Evolutionary conservation across 345 rosid species (phyloP).

Genomic region (Xanthoceras sorbifolium): DNA sequence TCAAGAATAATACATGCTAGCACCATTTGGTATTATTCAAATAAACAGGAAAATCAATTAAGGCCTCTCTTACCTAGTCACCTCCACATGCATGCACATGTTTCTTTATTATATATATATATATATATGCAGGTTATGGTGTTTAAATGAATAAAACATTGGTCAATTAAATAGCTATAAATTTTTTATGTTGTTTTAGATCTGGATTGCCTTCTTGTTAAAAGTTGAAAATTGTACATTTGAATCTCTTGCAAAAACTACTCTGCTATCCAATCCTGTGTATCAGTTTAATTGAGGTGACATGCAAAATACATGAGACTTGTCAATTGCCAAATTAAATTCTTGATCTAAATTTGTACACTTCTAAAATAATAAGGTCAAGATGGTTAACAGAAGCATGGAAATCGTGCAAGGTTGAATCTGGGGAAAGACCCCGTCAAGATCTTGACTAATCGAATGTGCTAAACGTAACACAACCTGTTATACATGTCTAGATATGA

Average conservation of each 20-base stretch:
- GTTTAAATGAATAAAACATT: background rate
- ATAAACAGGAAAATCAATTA: background rate
- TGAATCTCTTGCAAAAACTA: background rate
- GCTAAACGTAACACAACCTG: background rate
- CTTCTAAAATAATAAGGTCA: background rate
- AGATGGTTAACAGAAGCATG: background rate
- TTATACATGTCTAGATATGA: background rate
- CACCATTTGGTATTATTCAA: background rate
- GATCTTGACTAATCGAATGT: background rate
- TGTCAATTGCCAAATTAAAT: background rate
- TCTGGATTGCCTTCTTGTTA: background rate
- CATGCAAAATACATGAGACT: background rate
- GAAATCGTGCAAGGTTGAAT: too few relatives aligned
- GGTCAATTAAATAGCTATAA: background rate
- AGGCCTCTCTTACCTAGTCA: background rate
- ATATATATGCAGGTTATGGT: background rate
- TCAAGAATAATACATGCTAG: background rate
- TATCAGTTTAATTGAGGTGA: background rate
- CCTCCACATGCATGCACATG: background rate
- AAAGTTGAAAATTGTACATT: background rate
- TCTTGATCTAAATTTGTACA: background rate
- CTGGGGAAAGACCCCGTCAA: background rate
- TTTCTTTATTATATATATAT: background rate
- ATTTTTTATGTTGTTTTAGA: background rate
- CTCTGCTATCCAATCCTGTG: background rate